Base-by-base conservation (phyloP, 169 alveolate genomes). In the Neospora caninum region DNA sequence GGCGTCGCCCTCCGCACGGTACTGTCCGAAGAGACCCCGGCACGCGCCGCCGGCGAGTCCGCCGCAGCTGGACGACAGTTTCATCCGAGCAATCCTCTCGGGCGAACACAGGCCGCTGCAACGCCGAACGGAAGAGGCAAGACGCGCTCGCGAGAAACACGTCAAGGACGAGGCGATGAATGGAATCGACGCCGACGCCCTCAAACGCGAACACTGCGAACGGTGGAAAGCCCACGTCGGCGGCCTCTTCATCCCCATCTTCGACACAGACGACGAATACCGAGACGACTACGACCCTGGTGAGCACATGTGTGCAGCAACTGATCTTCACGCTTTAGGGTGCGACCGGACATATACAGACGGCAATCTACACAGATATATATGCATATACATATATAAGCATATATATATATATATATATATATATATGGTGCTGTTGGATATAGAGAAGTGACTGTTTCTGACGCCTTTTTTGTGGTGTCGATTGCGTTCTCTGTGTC, bases 231-330 rank as follows among this genome's bases (percentile, higher is more conserved):
- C 39, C 45, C 84, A 73, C 25, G 84, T 73, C 84, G 45, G 42
- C 27, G 84, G 84, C 45, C 49, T 73, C 49, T 73, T 20, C 84
- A 73, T 73, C 13, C 49, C 39, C 39, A 0, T 31, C 18, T 73
- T 73, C 84, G 84, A 73, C 42, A 13, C 25, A 6, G 42, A 31
- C 22, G 84, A 73, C 84, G 45, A 73, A 36, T 73, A 73, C 43
- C 38, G 84, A n/a, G 84, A 73, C 84, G 84, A 73, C 43, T 73
- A 34, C 84, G 84, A 73, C 84, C 84, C 84, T 2, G 84, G 84
- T 73, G 2, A 4, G 84, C 42, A 4, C 39, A 6, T n/a, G 45
- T 73, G 43, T 69, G 10, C 80, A 69, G n/a, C n/a, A n/a, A n/a
- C n/a, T n/a, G n/a, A n/a, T n/a, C n/a, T n/a, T n/a, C n/a, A n/a